Conservation (phyloP, 441 rosid species). For the Euphorbia corollata region DNA sequence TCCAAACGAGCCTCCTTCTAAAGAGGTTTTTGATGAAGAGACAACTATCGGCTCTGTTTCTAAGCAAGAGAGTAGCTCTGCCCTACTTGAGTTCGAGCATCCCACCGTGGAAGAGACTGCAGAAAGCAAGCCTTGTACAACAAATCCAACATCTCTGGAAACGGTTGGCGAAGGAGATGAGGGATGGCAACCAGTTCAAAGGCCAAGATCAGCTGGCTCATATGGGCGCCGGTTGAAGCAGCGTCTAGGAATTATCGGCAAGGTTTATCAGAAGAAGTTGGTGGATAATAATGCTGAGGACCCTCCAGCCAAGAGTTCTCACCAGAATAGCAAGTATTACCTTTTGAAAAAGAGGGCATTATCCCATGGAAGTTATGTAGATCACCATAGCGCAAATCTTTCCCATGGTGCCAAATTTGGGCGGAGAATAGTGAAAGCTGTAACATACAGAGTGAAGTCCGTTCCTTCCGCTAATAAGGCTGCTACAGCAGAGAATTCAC, state of each 20-base stretch:
- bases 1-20: slow-evolving; percentile 32
- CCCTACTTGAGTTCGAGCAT: slow-evolving; percentile 19
- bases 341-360: slow-evolving; percentile 60
- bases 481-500: slow-evolving; percentile 34
- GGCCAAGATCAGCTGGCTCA: slow-evolving; percentile 76
- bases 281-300: slow-evolving; percentile 47
- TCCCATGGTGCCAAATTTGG: slow-evolving; percentile 69
- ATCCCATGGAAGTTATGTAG: slow-evolving; percentile 61
- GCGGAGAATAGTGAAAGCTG: slow-evolving; percentile 67
- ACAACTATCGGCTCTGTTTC: slow-evolving; percentile 16
- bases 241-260: slow-evolving; percentile 74
- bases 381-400: slow-evolving; percentile 43
- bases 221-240: slow-evolving; percentile 74
- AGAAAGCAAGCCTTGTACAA: slow-evolving; percentile 28
- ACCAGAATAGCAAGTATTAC: slow-evolving; percentile 61
- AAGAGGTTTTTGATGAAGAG: slow-evolving; percentile 61
- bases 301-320: slow-evolving; percentile 41
- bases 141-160: slow-evolving; percentile 35
- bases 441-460: slow-evolving; percentile 81
- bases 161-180: slow-evolving; percentile 69
- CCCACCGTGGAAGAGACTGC: slow-evolving; percentile 24
- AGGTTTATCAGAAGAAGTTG: slow-evolving; percentile 70
- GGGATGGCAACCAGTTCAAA: slow-evolving; percentile 98
- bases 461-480: slow-evolving; percentile 43
- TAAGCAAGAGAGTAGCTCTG: slow-evolving; percentile 21